A percentile compares a stretch with the other conserved stretches of the same genome.
These are phyloP conservation scores for Macrocybe gigantea DNA, from an alignment of 768 basidiomycete species.

Conservation along the genomic window DNA sequence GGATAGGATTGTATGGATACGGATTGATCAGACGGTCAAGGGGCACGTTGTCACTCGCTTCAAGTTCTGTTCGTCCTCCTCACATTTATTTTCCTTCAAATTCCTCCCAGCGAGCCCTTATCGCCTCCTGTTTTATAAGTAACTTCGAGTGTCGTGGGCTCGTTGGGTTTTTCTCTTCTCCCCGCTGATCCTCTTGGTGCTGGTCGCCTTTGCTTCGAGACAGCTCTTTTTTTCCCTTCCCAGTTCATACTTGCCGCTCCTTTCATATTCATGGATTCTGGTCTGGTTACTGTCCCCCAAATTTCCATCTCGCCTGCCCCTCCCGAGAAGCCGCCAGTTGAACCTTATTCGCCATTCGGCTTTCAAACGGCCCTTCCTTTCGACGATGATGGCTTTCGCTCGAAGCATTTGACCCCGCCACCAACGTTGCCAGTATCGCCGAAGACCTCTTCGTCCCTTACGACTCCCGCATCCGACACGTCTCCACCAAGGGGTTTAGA, in stretches of 20 bases:
- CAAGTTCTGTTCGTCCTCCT: too few relatives aligned
- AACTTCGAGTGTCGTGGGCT: conserved; percentile 7
- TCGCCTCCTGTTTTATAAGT: conserved; percentile 1
- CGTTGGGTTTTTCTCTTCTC: conserved; percentile 2
- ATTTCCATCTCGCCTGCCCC: conserved; percentile 70
- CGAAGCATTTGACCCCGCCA: conserved; percentile 53
- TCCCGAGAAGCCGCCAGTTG: conserved; percentile 39
- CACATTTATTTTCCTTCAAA: too few relatives aligned
- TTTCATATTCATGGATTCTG: conserved; percentile 33
- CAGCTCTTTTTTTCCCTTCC: conserved; percentile 11
- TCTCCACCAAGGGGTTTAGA: conserved; percentile 48
- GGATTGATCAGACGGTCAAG: too few relatives aligned
- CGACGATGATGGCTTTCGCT: conserved; percentile 49
- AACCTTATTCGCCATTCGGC: conserved; percentile 60
- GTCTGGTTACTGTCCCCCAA: conserved; percentile 47
- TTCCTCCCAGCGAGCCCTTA: background rate
- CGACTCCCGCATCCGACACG: conserved; percentile 28
- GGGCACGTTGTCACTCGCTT: too few relatives aligned
- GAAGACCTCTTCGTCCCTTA: conserved; percentile 46
- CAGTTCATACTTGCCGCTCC: conserved; percentile 7
- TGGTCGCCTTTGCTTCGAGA: conserved; percentile 38
- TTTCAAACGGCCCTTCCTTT: conserved; percentile 17
- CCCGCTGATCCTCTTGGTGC: conserved; percentile 32
- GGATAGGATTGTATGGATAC: too few relatives aligned
- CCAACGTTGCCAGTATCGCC: conserved; percentile 37